Conservation (phyloP, 2,329 filamentous ascomycete species). For the Botrytis galanthina region DNA sequence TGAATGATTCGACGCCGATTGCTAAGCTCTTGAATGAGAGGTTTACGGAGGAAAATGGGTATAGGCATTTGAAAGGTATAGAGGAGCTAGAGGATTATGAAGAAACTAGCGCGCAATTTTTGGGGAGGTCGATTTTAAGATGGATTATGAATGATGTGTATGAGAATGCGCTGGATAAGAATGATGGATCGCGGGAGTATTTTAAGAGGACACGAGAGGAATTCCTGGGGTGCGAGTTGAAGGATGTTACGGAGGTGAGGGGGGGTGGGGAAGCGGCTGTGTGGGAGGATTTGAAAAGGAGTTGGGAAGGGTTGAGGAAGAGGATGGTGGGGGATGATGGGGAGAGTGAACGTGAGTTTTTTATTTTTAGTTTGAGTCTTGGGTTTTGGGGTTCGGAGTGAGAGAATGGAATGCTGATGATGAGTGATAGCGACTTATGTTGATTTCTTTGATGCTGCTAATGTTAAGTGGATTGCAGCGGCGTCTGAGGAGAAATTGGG, state of each 20-base stretch:
- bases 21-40: slow-evolving; percentile 27
- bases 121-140: slow-evolving; percentile 1
- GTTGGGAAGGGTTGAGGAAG: slow-evolving; percentile 24
- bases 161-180: slow-evolving; percentile 24
- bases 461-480: slow-evolving; percentile 24
- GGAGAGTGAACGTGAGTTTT: slow-evolving; percentile 27
- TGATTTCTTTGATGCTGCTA: slow-evolving; percentile 27
- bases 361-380: neutral
- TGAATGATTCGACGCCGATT: slow-evolving; percentile 28
- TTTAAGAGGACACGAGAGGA: slow-evolving; percentile 27
- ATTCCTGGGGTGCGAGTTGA: slow-evolving; percentile 6
- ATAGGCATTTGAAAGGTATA: slow-evolving; percentile 23
- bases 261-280: slow-evolving; percentile 23
- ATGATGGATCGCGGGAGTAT: slow-evolving; percentile 27
- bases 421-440: slow-evolving; percentile 24
- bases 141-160: slow-evolving; percentile 28
- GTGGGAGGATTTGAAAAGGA: slow-evolving; percentile 20
- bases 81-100: slow-evolving; percentile 23
- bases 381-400: neutral
- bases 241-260: slow-evolving; percentile 21
- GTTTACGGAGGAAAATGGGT: slow-evolving; percentile 26
- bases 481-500: slow-evolving; percentile 24
- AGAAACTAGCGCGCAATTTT: neutral
- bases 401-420: neutral
- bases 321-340: slow-evolving; percentile 28